phyloP scores from a whole-genome alignment of 1,139 yeast genomes.

The Tardiomyces depauwii region DNA sequence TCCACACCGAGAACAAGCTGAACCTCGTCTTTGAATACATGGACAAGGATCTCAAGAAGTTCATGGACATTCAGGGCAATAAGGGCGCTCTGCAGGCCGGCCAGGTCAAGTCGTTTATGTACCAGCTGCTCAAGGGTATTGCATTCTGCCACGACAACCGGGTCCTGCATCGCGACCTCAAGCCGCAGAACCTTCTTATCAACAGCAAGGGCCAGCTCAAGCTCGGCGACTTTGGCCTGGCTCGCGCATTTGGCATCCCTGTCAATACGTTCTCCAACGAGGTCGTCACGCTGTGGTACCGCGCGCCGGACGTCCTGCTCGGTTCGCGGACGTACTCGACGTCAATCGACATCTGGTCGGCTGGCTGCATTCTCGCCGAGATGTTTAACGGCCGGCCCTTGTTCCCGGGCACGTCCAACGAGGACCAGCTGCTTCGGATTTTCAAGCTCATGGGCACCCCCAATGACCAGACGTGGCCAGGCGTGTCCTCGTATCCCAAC shows the following conservation, averaged over 20 bases:
- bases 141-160: constrained; percentile 93
- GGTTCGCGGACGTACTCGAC: constrained; percentile 95
- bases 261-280: constrained; percentile 95
- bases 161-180: constrained; percentile 88
- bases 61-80: constrained; percentile 80
- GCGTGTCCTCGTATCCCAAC: constrained; percentile 75
- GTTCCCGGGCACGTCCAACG: constrained; percentile 93
- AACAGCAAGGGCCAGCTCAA: constrained; percentile 83
- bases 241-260: constrained; percentile 96
- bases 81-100: constrained; percentile 72
- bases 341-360: constrained; percentile 97
- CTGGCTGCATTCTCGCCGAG: constrained; percentile 96
- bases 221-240: constrained; percentile 95
- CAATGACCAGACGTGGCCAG: constrained; percentile 93
- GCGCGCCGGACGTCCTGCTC: constrained; percentile 94
- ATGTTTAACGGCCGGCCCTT: constrained; percentile 98
- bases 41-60: constrained; percentile 89
- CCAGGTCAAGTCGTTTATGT: constrained; percentile 83
- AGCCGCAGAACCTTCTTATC: constrained; percentile 88
- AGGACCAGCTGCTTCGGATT: constrained; percentile 81
- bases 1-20: constrained; percentile 91
- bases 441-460: constrained; percentile 96
- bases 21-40: constrained; percentile 87
- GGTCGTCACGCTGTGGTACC: constrained; percentile 95
- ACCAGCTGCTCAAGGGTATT: constrained; percentile 81